Evolutionary conservation across 2,329 filamentous ascomycete genomes (phyloP).

Genomic region (Coniochaeta hoffmannii): DNA sequence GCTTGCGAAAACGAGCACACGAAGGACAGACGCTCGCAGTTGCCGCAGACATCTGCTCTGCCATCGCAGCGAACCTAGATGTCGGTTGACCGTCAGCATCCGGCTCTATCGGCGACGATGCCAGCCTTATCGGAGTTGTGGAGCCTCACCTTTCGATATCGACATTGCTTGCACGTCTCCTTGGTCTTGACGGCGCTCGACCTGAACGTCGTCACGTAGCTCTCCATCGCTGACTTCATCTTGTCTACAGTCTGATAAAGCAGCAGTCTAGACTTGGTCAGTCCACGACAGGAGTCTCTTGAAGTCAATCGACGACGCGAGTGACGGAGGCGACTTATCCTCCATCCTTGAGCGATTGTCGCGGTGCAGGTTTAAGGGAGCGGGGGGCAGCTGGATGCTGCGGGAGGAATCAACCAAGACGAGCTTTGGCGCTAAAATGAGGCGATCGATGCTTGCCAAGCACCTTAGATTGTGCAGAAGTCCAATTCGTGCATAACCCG

Average conservation of each 20-base stretch:
- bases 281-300: not conserved
- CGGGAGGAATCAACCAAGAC: not conserved
- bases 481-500: not conserved
- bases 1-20: conserved; percentile 25
- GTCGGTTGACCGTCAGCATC: not conserved
- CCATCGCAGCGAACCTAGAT: conserved; percentile 22
- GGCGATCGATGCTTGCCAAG: conserved; percentile 2
- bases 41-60: conserved; percentile 19
- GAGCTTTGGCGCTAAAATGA: conserved; percentile 5
- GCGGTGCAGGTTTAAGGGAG: not conserved
- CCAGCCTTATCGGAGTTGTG: not conserved
- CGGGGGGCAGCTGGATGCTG: not conserved
- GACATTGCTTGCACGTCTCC: conserved; percentile 17
- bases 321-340: not conserved
- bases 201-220: conserved; percentile 12
- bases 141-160: conserved; percentile 12
- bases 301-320: not conserved
- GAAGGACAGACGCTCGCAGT: conserved; percentile 25
- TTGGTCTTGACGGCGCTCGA: conserved; percentile 7
- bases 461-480: not conserved
- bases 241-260: not conserved
- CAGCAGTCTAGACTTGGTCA: not conserved
- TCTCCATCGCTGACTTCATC: conserved; percentile 1
- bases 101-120: not conserved
- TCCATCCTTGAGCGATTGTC: conserved; percentile 2